A percentile compares a stretch with the other conserved stretches of the same genome.
phyloP scores from a whole-genome alignment of 2,329 filamentous ascomycete species.

The Fusarium graminum region DNA sequence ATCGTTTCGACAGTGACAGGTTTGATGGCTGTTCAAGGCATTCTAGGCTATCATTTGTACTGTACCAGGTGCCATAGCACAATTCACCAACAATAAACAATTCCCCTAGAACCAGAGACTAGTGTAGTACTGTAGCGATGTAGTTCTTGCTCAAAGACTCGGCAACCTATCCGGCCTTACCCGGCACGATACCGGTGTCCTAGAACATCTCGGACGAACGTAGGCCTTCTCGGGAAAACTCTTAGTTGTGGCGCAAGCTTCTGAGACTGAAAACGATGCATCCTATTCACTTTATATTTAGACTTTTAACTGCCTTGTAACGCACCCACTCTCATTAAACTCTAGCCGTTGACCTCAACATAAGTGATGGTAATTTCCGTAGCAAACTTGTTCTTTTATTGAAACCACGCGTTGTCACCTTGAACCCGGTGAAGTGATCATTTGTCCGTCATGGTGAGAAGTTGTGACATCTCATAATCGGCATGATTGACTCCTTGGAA shows the following conservation, averaged over 20 bases:
- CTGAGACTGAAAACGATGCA: background rate
- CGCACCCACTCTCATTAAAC: background rate
- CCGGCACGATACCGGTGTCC: background rate
- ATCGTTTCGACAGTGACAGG: background rate
- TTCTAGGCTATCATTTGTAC: background rate
- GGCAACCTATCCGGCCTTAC: background rate
- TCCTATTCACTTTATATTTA: background rate
- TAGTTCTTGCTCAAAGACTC: background rate
- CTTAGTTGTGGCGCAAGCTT: background rate
- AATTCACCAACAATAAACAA: too few species aligned
- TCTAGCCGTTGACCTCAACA: background rate
- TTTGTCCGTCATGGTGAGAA: background rate
- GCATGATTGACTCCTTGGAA: background rate
- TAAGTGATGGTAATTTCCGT: background rate
- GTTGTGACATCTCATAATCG: background rate
- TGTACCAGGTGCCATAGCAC: background rate
- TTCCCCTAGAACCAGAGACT: background rate
- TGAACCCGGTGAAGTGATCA: background rate
- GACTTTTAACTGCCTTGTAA: conserved; percentile 2
- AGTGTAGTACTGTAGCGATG: background rate
- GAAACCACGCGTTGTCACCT: background rate
- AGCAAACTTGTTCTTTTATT: background rate
- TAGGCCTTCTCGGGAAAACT: background rate
- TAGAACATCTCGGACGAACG: background rate
- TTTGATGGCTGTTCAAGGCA: background rate